These are phyloP conservation scores for Ballota nigra DNA, from an alignment of 257 asterid species.

Conservation along the genomic window DNA sequence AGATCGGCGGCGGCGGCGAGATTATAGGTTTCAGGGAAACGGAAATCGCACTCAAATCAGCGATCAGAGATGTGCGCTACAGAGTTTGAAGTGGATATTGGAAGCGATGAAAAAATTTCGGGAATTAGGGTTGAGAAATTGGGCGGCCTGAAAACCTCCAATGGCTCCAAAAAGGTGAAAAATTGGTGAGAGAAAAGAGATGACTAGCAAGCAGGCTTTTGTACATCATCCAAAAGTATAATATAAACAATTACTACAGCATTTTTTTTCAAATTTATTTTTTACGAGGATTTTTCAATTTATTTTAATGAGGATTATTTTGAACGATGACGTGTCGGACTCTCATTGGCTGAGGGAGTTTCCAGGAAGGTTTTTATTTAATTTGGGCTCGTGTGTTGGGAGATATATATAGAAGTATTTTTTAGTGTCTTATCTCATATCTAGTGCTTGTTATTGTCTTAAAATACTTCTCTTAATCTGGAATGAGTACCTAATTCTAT, in stretches of 20 bases:
- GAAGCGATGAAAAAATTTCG: neutral
- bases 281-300: neutral
- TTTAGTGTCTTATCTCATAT: too few relatives aligned
- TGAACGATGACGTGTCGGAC: neutral
- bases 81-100: neutral
- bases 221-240: neutral
- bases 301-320: neutral
- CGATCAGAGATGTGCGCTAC: neutral
- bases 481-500: too few relatives aligned
- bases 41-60: slow-evolving; percentile 3
- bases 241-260: neutral
- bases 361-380: too few relatives aligned
- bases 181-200: slow-evolving; percentile 7
- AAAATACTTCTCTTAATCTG: too few relatives aligned
- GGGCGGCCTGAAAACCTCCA: slow-evolving; percentile 22
- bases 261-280: too few relatives aligned
- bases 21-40: neutral
- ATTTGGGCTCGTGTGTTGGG: too few relatives aligned
- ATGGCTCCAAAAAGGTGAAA: slow-evolving; percentile 5
- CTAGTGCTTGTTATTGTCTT: too few relatives aligned
- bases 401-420: too few relatives aligned
- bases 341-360: neutral
- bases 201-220: neutral
- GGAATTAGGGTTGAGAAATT: slow-evolving; percentile 30
- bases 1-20: slow-evolving; percentile 28